Base-by-base conservation (phyloP, 441 rosid genomes). In the Brassica hybrid region DNA sequence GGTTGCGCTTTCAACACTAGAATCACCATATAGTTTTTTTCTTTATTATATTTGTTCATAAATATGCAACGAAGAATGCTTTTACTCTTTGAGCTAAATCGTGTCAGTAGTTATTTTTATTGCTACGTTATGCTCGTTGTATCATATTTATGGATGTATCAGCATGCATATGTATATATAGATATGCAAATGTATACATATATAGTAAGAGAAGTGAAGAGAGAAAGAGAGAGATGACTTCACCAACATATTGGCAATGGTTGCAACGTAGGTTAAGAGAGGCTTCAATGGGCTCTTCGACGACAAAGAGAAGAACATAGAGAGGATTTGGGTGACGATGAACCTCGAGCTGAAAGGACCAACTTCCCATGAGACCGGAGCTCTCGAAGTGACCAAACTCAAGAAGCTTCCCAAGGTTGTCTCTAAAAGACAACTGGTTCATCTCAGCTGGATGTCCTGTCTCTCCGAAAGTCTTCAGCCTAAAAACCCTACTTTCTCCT, bases 311-410 rank as follows among this genome's bases (percentile, higher is more conserved):
- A 68, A 90, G 67, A 3, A 89, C 57, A 80, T 91, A 88, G 12
- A 88, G 70, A 61, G 97, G 92, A 36, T 79, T 79, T 48, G 97
- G 95, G 3, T 92, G 89, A 12, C 90, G 91, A 36, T 82, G 84
- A 77, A 94, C 88, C 81, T 94, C 93, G 10, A 94, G 91, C 83
- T 90, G 94, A 82, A 92, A 94, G 13, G 97, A 88, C 97, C 98
- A 92, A 67, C 88, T 82, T 2, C 84, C 83, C 79, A 80, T 72
- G 34, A 90, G 88, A 69, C 74, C 70, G 18, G 82, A 81, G 7
- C 78, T 84, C 79, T 88, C 91, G n/a, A 69, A 67, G 73, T 88
- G 85, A 67, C 93, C 98, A 59, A 85, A 87, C 67, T 91, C 91
- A 38, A 92, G 82, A 64, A 94, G 87, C 10, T 83, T 82, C 58